Percentiles rank a stretch among this genome's conserved stretches.
Conservation (phyloP, 1,139 yeast species). For the Kodamaea fungicola region DNA sequence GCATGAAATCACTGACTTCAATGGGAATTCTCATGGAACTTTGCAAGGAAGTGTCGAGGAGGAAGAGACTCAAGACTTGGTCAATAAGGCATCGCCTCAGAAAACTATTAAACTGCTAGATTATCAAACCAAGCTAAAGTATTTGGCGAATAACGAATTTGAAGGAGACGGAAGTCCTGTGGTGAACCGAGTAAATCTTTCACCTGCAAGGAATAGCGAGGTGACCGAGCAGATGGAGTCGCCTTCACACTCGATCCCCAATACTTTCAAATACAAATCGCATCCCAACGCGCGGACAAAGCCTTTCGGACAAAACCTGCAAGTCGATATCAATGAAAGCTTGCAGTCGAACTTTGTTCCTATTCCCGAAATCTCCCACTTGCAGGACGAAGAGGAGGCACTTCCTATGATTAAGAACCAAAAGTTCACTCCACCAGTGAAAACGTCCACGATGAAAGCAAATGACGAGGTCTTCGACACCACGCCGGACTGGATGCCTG, state of each 20-base stretch:
- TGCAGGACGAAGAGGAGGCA: constrained; percentile 1
- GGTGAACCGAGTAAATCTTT: background rate
- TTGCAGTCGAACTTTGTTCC: constrained; percentile 3
- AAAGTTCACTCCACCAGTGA: constrained; percentile 12
- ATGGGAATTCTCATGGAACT: background rate
- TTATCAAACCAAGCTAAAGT: constrained; percentile 34
- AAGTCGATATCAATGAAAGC: background rate
- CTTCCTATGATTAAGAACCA: constrained; percentile 3
- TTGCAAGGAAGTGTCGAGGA: background rate
- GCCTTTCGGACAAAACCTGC: constrained; percentile 19
- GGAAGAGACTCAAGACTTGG: background rate
- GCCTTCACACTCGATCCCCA: constrained; percentile 36
- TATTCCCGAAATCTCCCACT: background rate
- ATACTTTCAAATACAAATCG: constrained; percentile 44
- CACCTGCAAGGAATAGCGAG: background rate
- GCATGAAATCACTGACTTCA: constrained; percentile 5
- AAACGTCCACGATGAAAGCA: constrained; percentile 16
- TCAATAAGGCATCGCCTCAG: constrained; percentile 7
- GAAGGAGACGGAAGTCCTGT: constrained; percentile 16
- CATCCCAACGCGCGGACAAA: constrained; percentile 47
- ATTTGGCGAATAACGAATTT: constrained; percentile 34
- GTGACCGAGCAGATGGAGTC: constrained; percentile 10
- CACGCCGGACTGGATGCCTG: constrained; percentile 49
- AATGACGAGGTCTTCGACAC: constrained; percentile 14
- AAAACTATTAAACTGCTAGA: constrained; percentile 9